Evolutionary conservation across 78 protist genomes (phyloP).

Genomic region (Speleostelium caveatum): DNA sequence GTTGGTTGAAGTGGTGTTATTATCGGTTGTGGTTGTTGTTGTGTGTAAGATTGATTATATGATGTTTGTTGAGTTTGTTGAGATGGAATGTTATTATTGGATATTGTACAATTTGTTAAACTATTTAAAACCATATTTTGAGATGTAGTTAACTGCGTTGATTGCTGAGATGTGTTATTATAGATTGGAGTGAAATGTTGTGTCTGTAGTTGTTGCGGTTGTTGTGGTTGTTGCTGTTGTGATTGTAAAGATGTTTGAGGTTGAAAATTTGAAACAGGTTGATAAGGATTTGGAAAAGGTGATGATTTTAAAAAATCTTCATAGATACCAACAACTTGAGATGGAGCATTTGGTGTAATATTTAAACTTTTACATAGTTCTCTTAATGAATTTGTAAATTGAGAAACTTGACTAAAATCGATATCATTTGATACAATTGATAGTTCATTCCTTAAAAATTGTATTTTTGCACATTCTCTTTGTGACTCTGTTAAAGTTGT

Average conservation of each 20-base stretch:
- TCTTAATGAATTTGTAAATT: constrained; percentile 4
- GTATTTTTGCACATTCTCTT: background rate
- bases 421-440: constrained; percentile 12
- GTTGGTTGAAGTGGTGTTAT: background rate
- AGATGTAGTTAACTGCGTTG: background rate
- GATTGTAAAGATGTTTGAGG: background rate
- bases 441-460: background rate
- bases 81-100: background rate
- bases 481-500: background rate
- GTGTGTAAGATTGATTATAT: background rate
- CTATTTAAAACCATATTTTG: background rate
- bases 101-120: background rate
- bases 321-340: too few species aligned
- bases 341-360: too few species aligned
- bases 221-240: background rate
- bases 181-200: background rate
- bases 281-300: too few species aligned
- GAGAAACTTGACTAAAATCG: background rate
- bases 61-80: background rate
- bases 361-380: background rate
- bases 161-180: background rate
- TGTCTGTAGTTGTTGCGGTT: background rate
- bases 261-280: too few species aligned
- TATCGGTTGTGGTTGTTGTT: background rate
- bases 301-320: too few species aligned